phyloP scores from a whole-genome alignment of 371 early-diverging fungal genomes.

The Umbelopsis sp. region DNA sequence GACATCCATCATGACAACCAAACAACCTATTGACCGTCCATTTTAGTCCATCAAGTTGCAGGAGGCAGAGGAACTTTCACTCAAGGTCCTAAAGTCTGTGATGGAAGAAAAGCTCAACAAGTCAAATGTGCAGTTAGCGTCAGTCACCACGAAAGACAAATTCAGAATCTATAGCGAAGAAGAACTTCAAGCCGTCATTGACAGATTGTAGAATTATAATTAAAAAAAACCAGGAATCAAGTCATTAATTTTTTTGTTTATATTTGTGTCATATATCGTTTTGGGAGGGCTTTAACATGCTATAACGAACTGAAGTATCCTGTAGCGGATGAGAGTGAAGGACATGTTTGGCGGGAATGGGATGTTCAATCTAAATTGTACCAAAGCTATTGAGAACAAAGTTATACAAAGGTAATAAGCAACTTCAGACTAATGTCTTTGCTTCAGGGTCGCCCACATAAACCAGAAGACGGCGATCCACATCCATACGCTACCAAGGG shows the following conservation, averaged over 20 bases:
- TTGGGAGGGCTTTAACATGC: too few species aligned
- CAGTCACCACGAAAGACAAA: conserved; percentile 81
- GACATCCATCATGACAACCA: not conserved
- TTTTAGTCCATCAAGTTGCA: conserved; percentile 77
- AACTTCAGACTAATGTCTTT: not conserved
- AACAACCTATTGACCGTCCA: not conserved
- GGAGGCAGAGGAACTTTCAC: conserved; percentile 88
- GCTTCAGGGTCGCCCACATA: not conserved
- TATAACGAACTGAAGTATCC: too few species aligned
- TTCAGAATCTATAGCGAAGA: conserved; percentile 80
- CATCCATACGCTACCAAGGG: not conserved
- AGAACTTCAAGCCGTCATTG: conserved; percentile 71
- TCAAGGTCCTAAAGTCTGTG: conserved; percentile 98
- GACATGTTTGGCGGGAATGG: too few species aligned
- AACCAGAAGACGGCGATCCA: not conserved
- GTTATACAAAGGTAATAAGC: not conserved
- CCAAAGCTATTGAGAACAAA: too few species aligned
- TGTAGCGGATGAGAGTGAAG: too few species aligned
- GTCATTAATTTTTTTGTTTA: too few species aligned
- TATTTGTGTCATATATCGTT: too few species aligned
- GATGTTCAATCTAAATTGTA: too few species aligned
- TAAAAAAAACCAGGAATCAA: not conserved
- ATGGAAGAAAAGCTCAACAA: conserved; percentile 99
- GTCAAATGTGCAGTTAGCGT: conserved; percentile 95
- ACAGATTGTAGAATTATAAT: conserved; percentile 53